Evolutionary conservation across 352 stramenopile species (phyloP).

Genomic region (Pythium dissotocum): DNA sequence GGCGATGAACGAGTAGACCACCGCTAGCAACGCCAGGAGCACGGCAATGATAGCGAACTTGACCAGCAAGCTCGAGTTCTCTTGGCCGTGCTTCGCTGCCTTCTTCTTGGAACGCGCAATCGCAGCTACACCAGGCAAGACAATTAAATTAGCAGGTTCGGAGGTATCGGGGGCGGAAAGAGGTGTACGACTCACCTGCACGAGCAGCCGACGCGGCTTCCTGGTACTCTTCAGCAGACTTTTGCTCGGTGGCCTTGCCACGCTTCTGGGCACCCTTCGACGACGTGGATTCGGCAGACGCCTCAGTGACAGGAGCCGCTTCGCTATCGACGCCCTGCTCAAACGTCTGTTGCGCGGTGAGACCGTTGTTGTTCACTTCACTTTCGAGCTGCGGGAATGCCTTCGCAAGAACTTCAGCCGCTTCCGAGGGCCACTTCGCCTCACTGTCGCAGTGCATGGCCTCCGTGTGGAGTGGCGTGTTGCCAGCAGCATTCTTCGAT

Average conservation of each 20-base stretch:
- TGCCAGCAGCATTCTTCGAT: constrained; percentile 53
- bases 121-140: constrained; percentile 36
- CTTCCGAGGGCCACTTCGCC: constrained; percentile 53
- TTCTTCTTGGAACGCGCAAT: constrained; percentile 79
- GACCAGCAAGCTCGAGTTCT: constrained; percentile 14
- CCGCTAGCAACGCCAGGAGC: constrained; percentile 15
- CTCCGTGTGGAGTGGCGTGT: constrained; percentile 71
- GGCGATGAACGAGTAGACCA: constrained; percentile 23
- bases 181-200: constrained; percentile 37
- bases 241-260: constrained; percentile 1
- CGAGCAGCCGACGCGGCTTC: constrained; percentile 52
- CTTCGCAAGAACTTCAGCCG: constrained; percentile 40
- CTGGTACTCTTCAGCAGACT: constrained; percentile 37
- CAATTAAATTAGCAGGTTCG: too few species aligned
- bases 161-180: too few species aligned
- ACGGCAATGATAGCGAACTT: constrained; percentile 6
- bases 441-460: constrained; percentile 71
- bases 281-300: constrained; percentile 10
- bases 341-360: constrained; percentile 66
- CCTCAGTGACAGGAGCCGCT: constrained; percentile 30
- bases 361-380: constrained; percentile 54
- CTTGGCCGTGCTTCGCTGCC: constrained; percentile 35
- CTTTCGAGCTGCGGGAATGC: constrained; percentile 58
- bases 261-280: constrained; percentile 26
- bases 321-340: constrained; percentile 66